Evolutionary conservation across 768 basidiomycete species (phyloP).

Genomic region (Lactarius quietus): DNA sequence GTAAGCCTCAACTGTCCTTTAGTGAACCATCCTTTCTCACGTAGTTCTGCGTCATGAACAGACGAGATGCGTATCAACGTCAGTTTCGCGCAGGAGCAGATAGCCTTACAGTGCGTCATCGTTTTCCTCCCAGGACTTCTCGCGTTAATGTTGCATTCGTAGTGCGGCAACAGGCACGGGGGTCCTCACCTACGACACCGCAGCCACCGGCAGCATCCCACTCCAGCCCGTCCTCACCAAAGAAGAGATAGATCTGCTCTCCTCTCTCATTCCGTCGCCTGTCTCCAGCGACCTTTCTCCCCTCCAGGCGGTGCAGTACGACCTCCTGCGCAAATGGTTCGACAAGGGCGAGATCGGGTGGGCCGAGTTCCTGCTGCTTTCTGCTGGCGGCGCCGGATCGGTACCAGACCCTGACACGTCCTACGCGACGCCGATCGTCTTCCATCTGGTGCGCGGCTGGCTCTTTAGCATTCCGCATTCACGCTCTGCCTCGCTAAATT

Average conservation of each 20-base stretch:
- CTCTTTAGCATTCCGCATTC: not conserved
- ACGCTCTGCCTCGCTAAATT: not conserved
- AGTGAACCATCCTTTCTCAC: not conserved
- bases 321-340: constrained; percentile 20
- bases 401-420: constrained; percentile 16
- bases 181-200: constrained; percentile 24
- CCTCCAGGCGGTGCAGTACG: constrained; percentile 23
- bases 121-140: not conserved
- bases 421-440: constrained; percentile 25
- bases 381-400: constrained; percentile 18
- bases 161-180: constrained; percentile 14
- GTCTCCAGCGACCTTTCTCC: constrained; percentile 14
- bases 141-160: not conserved
- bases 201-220: constrained; percentile 19
- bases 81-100: constrained; percentile 17
- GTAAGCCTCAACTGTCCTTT: not conserved
- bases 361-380: constrained; percentile 24
- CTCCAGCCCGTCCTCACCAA: constrained; percentile 21
- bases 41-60: not conserved
- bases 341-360: constrained; percentile 23
- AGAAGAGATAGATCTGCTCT: constrained; percentile 16
- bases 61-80: constrained; percentile 22
- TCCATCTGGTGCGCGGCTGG: constrained; percentile 23
- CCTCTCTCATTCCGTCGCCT: constrained; percentile 17
- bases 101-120: constrained; percentile 10